Conservation (phyloP, 2,329 filamentous ascomycete genomes). For the Fusarium aywerte region DNA sequence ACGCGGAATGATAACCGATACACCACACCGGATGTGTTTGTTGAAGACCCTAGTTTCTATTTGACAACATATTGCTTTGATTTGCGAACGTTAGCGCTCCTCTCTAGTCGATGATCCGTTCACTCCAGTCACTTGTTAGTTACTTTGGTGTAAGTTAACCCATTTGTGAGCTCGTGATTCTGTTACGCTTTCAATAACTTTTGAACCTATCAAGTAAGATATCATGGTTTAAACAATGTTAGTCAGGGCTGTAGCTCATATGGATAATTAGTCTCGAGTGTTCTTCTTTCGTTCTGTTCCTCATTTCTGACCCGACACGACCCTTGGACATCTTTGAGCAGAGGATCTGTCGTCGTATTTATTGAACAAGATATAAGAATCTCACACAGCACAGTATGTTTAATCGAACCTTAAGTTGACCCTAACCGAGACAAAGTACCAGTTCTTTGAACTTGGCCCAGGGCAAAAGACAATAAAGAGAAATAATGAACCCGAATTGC, state of each 20-base stretch:
- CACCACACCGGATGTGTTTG: slow-evolving; percentile 36
- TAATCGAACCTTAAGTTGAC: not conserved
- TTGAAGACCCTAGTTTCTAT: not conserved
- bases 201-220: too few species aligned
- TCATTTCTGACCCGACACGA: not conserved
- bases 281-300: too few species aligned
- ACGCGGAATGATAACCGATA: slow-evolving; percentile 43
- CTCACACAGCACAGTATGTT: too few species aligned
- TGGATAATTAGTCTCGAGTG: too few species aligned
- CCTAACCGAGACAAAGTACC: not conserved
- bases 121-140: not conserved
- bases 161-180: too few species aligned
- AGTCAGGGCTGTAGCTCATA: too few species aligned
- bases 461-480: not conserved
- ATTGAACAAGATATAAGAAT: not conserved
- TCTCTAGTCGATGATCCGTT: not conserved
- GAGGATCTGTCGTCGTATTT: not conserved
- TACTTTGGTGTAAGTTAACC: not conserved
- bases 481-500: not conserved
- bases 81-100: not conserved
- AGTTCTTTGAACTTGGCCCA: not conserved
- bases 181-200: not conserved
- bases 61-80: accelerated
- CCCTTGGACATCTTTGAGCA: not conserved
- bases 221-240: too few species aligned